Conservation (phyloP, 345 rosid genomes). For the Cardamine chenopodiifolia region DNA sequence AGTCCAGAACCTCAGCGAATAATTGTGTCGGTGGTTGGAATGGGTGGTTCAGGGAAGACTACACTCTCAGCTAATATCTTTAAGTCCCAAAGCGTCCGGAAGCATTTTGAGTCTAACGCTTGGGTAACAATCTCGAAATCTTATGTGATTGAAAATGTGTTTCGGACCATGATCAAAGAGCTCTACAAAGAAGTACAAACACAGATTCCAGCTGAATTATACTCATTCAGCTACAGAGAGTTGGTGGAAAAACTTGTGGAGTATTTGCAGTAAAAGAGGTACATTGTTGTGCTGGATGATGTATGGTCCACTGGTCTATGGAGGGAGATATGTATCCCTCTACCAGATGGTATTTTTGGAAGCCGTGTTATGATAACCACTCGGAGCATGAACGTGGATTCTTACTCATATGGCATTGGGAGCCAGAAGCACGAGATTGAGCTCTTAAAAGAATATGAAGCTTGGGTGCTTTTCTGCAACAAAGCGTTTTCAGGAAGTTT, state of each 20-base stretch:
- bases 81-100: constrained; percentile 34
- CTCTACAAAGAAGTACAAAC: constrained; percentile 36
- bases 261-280: constrained; percentile 41
- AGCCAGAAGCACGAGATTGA: constrained; percentile 36
- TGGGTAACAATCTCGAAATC: constrained; percentile 49
- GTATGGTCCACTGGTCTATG: constrained; percentile 43
- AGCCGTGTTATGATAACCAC: constrained; percentile 48
- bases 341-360: constrained; percentile 41
- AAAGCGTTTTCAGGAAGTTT: constrained; percentile 40
- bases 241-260: constrained; percentile 41
- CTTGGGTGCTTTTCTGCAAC: constrained; percentile 49
- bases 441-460: constrained; percentile 32
- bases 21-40: constrained; percentile 43
- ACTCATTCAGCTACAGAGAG: constrained; percentile 39
- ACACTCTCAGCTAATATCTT: constrained; percentile 44
- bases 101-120: constrained; percentile 44
- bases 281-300: constrained; percentile 46
- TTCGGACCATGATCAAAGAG: constrained; percentile 48
- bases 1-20: constrained; percentile 30
- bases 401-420: constrained; percentile 31
- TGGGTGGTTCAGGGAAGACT: constrained; percentile 53
- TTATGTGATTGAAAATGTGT: constrained; percentile 44
- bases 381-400: constrained; percentile 32
- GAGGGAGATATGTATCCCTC: constrained; percentile 40
- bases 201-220: constrained; percentile 32